Evolutionary conservation across 2,329 filamentous ascomycete genomes (phyloP).

Genomic region (Penicillium palitans): DNA sequence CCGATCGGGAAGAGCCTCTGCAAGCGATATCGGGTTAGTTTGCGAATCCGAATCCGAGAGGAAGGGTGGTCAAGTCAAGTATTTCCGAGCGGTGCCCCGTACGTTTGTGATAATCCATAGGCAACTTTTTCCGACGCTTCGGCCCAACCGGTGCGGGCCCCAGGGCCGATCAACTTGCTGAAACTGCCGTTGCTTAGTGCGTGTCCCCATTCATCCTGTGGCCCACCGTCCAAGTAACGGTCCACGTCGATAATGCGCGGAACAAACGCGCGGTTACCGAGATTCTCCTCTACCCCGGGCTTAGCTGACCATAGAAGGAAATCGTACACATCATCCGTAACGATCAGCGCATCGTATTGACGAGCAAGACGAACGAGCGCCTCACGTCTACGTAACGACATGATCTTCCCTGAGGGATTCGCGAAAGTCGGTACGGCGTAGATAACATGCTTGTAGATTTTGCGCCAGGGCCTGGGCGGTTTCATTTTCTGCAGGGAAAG

Average conservation of each 20-base stretch:
- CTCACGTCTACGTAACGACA: conserved; percentile 67
- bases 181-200: conserved; percentile 85
- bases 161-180: conserved; percentile 81
- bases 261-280: conserved; percentile 49
- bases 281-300: conserved; percentile 2
- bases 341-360: conserved; percentile 74
- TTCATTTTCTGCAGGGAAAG: conserved; percentile 54
- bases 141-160: conserved; percentile 82
- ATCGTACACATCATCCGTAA: conserved; percentile 93
- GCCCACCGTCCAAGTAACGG: conserved; percentile 62
- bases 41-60: background rate
- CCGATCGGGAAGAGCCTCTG: conserved; percentile 59
- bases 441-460: conserved; percentile 82
- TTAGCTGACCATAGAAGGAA: conserved; percentile 74
- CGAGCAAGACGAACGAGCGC: conserved; percentile 74
- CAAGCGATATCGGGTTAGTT: conserved; percentile 15
- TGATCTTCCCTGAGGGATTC: conserved; percentile 83
- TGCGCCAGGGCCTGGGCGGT: conserved; percentile 60
- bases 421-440: conserved; percentile 87
- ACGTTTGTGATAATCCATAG: conserved; percentile 61
- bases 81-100: conserved; percentile 31
- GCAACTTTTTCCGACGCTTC: conserved; percentile 67
- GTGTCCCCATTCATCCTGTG: conserved; percentile 70
- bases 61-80: background rate
- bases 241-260: conserved; percentile 81